Base-by-base conservation (phyloP, 176 grass and related monocot genomes). In the Carex myosuroides region DNA sequence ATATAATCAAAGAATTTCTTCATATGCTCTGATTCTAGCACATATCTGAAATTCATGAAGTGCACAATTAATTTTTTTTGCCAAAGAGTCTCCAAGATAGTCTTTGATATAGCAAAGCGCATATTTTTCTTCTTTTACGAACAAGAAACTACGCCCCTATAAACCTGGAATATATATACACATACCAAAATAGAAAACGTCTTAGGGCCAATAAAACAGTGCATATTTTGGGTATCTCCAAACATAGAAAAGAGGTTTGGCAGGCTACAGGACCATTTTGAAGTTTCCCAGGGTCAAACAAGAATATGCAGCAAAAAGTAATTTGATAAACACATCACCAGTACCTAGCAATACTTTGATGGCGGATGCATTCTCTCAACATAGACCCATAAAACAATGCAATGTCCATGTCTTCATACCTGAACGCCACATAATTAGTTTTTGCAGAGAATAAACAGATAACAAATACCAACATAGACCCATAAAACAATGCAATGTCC, bases 1-100 rank as follows among this genome's bases (percentile, higher is more conserved):
- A 99, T 99, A 85, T 92, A 99, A 86, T 99, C 89, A 50, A 99
- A 99, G 82, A 99, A 99, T 74, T 95, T 93, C 87, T 89, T 99
- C 96, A 99, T 95, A 83, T 99, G 92, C 5, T 99, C 96, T 59
- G 93, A 95, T 83, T 99, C 96, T 60, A 99, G 87, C 84, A 99
- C 89, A 55, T 99, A 99, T 83, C 96, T 99, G 91, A 57, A 57
- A 78, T 78, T 55, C 53, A 78, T 75, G 4, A 53, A 26, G 24
- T 35, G 13, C 13, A 57, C 12, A 78, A 32, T 57, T 77, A 57
- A 32, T 6, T 6, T 39, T 29, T 39, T 55, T 26, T 8, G 33
- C 18, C 41, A 76, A 71, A 29, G 48, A 77, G 50, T 56, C 22
- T 44, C 26, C 12, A 35, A 44, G 68, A 46, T 32, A 88, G 24